Evolutionary conservation across 768 basidiomycete genomes (phyloP).

Genomic region (Boletales sp.): DNA sequence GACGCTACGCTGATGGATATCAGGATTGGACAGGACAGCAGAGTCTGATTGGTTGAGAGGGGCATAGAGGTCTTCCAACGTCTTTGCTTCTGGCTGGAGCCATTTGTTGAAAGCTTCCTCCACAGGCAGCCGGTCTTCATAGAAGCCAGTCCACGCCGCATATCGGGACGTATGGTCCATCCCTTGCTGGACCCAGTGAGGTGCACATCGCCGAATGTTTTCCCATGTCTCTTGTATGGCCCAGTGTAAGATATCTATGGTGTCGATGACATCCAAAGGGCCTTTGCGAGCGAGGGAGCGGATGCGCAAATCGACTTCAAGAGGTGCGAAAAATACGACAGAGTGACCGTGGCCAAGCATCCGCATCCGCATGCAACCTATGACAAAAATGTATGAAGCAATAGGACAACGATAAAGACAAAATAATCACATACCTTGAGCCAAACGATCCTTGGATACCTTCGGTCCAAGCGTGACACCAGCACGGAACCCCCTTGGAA

Average conservation of each 20-base stretch:
- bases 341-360: too few species aligned
- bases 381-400: constrained; percentile 1
- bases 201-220: constrained; percentile 6
- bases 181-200: constrained; percentile 45
- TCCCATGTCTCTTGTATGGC: too few species aligned
- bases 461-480: constrained; percentile 8
- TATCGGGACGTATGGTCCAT: constrained; percentile 30
- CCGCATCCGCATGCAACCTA: constrained; percentile 52
- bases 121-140: neutral
- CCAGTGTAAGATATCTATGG: constrained; percentile 18
- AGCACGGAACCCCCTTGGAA: constrained; percentile 9
- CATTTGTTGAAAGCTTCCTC: constrained; percentile 22
- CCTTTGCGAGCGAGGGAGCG: constrained; percentile 21
- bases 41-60: neutral
- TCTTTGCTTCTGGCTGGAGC: constrained; percentile 39
- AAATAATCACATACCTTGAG: neutral
- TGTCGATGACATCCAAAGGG: neutral
- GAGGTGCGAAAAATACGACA: too few species aligned
- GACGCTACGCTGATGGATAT: constrained; percentile 22
- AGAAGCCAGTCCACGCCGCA: constrained; percentile 17
- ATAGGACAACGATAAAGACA: too few species aligned
- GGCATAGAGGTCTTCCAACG: constrained; percentile 34
- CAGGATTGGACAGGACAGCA: constrained; percentile 2
- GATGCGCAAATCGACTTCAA: constrained; percentile 32
- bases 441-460: neutral